A percentile compares a stretch with the other conserved stretches of the same genome.
phyloP scores from a whole-genome alignment of 805 yeast genomes.

The Dipodascus geniculatus region DNA sequence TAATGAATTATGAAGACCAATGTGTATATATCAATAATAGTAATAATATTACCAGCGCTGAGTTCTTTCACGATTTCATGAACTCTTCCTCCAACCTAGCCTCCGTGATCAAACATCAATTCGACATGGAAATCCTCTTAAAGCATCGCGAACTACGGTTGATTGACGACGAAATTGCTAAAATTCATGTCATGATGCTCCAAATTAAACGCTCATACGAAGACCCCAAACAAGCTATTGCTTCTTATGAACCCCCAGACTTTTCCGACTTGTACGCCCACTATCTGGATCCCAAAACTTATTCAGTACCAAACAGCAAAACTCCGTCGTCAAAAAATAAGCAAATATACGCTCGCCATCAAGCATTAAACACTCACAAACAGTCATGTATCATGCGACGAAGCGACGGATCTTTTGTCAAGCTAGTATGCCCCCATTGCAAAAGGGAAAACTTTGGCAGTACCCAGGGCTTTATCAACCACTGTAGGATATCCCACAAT shows the following conservation, averaged over 20 bases:
- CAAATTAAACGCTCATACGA: conserved; percentile 18
- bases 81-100: conserved; percentile 1
- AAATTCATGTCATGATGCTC: conserved; percentile 24
- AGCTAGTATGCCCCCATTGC: conserved; percentile 59
- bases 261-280: conserved; percentile 18
- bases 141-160: conserved; percentile 25
- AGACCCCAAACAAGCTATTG: conserved; percentile 3
- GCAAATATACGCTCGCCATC: conserved; percentile 6
- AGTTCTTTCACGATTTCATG: neutral
- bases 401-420: conserved; percentile 56
- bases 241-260: conserved; percentile 11
- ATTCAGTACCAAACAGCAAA: neutral
- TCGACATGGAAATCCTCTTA: conserved; percentile 26
- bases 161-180: conserved; percentile 27
- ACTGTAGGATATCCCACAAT: conserved; percentile 63
- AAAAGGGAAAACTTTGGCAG: conserved; percentile 58
- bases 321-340: conserved; percentile 3
- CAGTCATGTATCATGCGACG: conserved; percentile 17
- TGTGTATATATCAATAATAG: neutral
- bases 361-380: neutral
- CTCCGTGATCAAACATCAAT: conserved; percentile 18
- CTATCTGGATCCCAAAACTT: conserved; percentile 10
- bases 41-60: neutral
- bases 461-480: conserved; percentile 73
- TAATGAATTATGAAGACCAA: neutral